Evolutionary conservation across 306 rosid genomes (phyloP).

Genomic region (Astragalus membranaceus): DNA sequence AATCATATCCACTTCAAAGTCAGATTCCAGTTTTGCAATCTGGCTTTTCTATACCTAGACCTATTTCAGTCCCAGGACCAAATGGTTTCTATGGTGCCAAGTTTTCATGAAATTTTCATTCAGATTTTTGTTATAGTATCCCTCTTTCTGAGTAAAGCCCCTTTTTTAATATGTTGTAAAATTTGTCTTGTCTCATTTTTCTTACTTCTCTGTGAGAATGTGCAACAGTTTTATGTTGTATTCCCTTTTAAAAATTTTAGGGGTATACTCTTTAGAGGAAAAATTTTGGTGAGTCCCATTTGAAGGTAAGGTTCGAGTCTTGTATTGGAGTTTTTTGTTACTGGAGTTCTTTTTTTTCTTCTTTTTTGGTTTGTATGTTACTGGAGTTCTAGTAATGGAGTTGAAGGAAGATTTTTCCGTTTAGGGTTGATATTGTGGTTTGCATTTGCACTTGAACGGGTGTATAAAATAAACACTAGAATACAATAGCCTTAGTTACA

Average conservation of each 20-base stretch:
- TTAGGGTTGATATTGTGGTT: slow-evolving; percentile 11
- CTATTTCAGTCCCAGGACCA: slow-evolving; percentile 51
- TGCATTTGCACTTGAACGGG: neutral
- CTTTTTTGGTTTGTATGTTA: too few relatives aligned
- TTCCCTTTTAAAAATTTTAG: slow-evolving; percentile 11
- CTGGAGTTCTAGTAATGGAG: too few relatives aligned
- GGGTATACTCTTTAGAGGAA: slow-evolving; percentile 2
- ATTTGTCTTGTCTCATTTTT: slow-evolving; percentile 23
- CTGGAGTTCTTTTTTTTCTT: too few relatives aligned
- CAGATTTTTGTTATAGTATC: slow-evolving; percentile 3
- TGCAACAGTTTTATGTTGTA: slow-evolving; percentile 18
- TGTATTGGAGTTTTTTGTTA: neutral
- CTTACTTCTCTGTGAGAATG: slow-evolving; percentile 10
- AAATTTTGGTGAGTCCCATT: slow-evolving; percentile 3
- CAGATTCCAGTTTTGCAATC: slow-evolving; percentile 57
- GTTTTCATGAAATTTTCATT: slow-evolving; percentile 28
- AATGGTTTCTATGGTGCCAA: slow-evolving; percentile 39
- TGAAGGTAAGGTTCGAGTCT: slow-evolving; percentile 15
- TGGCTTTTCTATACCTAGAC: slow-evolving; percentile 38
- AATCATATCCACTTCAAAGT: slow-evolving; percentile 51
- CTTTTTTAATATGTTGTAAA: neutral
- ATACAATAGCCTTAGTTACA: too few relatives aligned
- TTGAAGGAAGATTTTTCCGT: slow-evolving; percentile 8
- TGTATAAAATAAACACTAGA: too few relatives aligned
- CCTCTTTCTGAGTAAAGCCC: neutral